Evolutionary conservation across 139 green algal genomes (phyloP).

Genomic region (Tetradesmus obliquus): DNA sequence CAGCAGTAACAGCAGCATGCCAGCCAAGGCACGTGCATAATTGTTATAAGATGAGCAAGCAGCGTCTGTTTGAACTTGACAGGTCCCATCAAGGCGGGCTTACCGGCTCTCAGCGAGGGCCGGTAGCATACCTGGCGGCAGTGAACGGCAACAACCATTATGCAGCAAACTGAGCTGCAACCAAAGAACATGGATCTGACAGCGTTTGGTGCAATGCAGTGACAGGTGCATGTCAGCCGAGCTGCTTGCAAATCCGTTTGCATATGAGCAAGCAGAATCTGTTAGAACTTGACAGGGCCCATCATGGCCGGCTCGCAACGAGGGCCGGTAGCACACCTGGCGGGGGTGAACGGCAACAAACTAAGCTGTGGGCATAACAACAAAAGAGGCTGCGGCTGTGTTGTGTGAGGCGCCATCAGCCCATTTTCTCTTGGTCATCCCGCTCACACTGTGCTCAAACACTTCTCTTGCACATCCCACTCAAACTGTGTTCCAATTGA

Average conservation of each 20-base stretch:
- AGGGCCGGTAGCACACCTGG: slow-evolving; percentile 17
- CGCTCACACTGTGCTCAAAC: too few species aligned
- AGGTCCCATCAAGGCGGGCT: slow-evolving; percentile 22
- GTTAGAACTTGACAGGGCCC: slow-evolving; percentile 1
- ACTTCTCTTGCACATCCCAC: too few species aligned
- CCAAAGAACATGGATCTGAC: neutral
- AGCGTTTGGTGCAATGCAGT: too few species aligned
- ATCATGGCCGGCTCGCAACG: neutral
- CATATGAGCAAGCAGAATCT: neutral
- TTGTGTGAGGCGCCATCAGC: too few species aligned
- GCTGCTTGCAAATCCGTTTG: neutral
- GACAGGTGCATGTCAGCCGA: neutral
- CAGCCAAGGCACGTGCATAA: neutral
- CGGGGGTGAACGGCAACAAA: too few species aligned
- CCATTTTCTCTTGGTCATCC: too few species aligned
- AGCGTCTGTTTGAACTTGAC: slow-evolving; percentile 6
- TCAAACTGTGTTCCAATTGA: neutral
- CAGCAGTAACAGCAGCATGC: neutral
- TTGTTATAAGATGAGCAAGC: neutral
- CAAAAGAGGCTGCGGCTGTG: too few species aligned
- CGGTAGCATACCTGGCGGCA: neutral
- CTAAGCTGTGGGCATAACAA: too few species aligned
- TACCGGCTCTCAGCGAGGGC: neutral
- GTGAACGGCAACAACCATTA: too few species aligned
- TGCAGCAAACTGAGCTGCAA: too few species aligned